Conservation (phyloP, 1,284 basidiomycete species). For the Schizophyllum commune region DNA sequence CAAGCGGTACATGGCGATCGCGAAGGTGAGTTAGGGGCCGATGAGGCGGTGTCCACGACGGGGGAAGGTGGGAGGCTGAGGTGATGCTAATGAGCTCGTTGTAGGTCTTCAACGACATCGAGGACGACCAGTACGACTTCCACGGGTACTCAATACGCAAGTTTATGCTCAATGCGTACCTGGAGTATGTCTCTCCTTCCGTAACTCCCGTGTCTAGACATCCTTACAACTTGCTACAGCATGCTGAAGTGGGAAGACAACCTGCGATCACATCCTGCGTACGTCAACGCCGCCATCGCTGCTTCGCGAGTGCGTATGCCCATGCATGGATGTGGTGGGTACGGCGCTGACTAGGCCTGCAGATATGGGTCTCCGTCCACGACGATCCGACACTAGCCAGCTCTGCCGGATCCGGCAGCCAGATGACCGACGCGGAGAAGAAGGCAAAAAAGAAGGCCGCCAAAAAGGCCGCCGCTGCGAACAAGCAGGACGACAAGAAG, state of each 20-base stretch:
- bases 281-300: conserved; percentile 67
- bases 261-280: conserved; percentile 69
- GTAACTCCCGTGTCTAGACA: neutral
- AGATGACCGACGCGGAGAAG: conserved; percentile 63
- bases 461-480: conserved; percentile 62
- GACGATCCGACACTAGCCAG: conserved; percentile 66
- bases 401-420: conserved; percentile 29
- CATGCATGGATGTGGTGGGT: neutral
- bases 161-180: conserved; percentile 81
- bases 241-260: conserved; percentile 81
- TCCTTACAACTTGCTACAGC: conserved; percentile 28
- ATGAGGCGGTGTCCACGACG: neutral
- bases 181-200: conserved; percentile 44
- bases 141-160: conserved; percentile 92
- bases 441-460: conserved; percentile 84
- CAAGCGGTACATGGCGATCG: conserved; percentile 79
- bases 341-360: conserved; percentile 4
- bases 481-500: conserved; percentile 65
- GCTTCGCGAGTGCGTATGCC: conserved; percentile 48
- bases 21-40: conserved; percentile 43
- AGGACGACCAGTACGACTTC: conserved; percentile 98
- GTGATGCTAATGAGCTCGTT: neutral
- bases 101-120: conserved; percentile 80
- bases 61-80: neutral
- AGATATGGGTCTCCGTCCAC: conserved; percentile 72